Conservation (phyloP, 2,329 filamentous ascomycete species). For the Pseudocercospora crystallina region DNA sequence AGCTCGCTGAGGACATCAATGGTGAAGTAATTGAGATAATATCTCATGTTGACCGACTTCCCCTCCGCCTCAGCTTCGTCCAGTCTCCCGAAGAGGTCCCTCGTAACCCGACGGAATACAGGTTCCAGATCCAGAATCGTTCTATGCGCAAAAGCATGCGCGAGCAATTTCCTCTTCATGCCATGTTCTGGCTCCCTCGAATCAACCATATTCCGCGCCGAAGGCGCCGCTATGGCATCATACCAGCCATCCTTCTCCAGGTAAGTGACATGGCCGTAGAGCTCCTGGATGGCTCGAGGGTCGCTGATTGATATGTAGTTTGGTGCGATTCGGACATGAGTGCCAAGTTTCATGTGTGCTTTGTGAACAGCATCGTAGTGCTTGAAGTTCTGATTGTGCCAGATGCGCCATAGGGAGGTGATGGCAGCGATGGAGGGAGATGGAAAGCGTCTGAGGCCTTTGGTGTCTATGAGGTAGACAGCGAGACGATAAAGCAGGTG, state of each 20-base stretch:
- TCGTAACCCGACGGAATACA: slow-evolving; percentile 1
- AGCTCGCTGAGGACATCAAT: slow-evolving; percentile 2
- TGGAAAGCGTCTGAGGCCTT: slow-evolving; percentile 1
- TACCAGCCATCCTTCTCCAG: slow-evolving; percentile 3
- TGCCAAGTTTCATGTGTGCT: background rate
- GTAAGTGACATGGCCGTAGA: slow-evolving; percentile 1
- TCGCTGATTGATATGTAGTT: slow-evolving; percentile 6
- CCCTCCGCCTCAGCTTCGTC: background rate
- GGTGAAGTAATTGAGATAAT: slow-evolving; percentile 7
- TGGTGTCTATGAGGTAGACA: background rate
- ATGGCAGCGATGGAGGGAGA: background rate
- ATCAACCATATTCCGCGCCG: slow-evolving; percentile 3
- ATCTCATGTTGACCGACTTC: slow-evolving; percentile 1
- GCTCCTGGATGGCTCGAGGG: slow-evolving; percentile 1
- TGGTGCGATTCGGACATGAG: slow-evolving; percentile 2
- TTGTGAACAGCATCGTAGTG: background rate
- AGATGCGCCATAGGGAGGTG: slow-evolving; percentile 1
- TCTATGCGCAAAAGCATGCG: slow-evolving; percentile 1
- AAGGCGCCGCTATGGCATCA: slow-evolving; percentile 1
- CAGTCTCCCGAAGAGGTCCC: background rate
- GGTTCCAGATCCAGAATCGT: slow-evolving; percentile 3
- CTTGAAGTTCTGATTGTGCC: slow-evolving; percentile 1
- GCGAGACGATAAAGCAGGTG: background rate
- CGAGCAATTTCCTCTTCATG: background rate
- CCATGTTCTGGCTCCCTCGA: slow-evolving; percentile 2